A percentile compares a stretch with the other conserved stretches of the same genome.
Evolutionary conservation across 805 yeast genomes (phyloP).

Genomic region (Candida boidinii): DNA sequence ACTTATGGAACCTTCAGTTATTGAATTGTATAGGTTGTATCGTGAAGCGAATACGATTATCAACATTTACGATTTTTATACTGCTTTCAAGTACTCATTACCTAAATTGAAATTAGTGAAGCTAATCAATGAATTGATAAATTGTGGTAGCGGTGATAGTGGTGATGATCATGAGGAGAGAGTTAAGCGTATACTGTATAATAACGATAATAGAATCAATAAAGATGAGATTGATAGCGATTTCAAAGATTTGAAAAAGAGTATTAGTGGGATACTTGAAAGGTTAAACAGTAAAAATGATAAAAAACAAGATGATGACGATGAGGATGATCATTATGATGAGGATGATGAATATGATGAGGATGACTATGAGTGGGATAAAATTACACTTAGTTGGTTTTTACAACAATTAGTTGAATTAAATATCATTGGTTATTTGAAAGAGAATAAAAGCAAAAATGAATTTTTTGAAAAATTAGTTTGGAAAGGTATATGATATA

Average conservation of each 20-base stretch:
- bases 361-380: constrained; percentile 47
- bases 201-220: too few species aligned
- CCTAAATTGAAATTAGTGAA: constrained; percentile 10
- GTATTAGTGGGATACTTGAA: too few species aligned
- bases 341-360: constrained; percentile 15
- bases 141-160: too few species aligned
- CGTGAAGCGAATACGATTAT: constrained; percentile 67
- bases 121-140: too few species aligned
- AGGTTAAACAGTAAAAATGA: too few species aligned
- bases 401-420: constrained; percentile 67
- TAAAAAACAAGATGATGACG: too few species aligned
- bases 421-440: constrained; percentile 58
- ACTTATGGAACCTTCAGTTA: constrained; percentile 38
- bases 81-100: constrained; percentile 26
- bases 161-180: too few species aligned
- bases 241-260: too few species aligned
- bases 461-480: constrained; percentile 61
- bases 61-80: constrained; percentile 26
- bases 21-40: constrained; percentile 56
- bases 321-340: constrained; percentile 1
- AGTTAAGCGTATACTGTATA: too few species aligned
- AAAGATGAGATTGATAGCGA: too few species aligned
- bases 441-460: constrained; percentile 49
- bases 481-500: constrained; percentile 53
- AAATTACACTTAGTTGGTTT: constrained; percentile 61